Evolutionary conservation across 2,329 filamentous ascomycete species (phyloP), one percentile per base, ranked within the genome.

Genomic region (Colletotrichum spaethianum): DNA sequence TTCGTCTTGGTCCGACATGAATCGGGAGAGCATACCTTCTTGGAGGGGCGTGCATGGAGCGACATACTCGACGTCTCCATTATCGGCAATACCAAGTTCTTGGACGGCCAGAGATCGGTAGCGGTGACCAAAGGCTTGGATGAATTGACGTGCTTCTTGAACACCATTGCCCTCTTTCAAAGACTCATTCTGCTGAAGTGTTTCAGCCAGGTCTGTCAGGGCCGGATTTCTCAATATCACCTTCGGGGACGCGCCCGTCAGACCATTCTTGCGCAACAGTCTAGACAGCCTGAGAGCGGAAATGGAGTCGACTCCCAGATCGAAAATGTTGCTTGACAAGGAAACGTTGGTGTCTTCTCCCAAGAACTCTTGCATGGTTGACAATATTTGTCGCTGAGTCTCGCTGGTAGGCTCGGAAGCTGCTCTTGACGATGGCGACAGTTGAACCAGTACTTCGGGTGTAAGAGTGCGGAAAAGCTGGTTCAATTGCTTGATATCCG

Each of bases 221-320:
- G 86, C 77, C 0, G 88, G 86, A 77, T 91, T 88, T 70, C 88
- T 90, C 80, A 98, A 89, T 4, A 98, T 85, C 1, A 89, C 75
- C 0, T 93, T 90, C 1, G 94, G 88, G 9, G 89, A 90, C 0
- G 90, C 91, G 18, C 86, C 83, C 1, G 77, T 42, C 63, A 95
- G 89, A 0, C 94, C 93, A 2, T 83, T 83, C 3, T 87, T 84
- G 75, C 90, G 93, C 18, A 98, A 83, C 16, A 86, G 80, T 6
- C 88, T 86, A 0, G 93, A 87, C 38, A 98, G 87, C 9, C 90
- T 87, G 56, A 97, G 91, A 0, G 92, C 93, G 0, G 94, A 94
- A 20, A 98, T 94, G 0, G 95, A 98, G 77, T 98, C 96, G 31
- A 98, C 86, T 0, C 95, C 96, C 1, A 97, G 84, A 74, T 97